Evolutionary conservation across 1,284 basidiomycete genomes (phyloP).

Genomic region (Ustilago shanxiensis): DNA sequence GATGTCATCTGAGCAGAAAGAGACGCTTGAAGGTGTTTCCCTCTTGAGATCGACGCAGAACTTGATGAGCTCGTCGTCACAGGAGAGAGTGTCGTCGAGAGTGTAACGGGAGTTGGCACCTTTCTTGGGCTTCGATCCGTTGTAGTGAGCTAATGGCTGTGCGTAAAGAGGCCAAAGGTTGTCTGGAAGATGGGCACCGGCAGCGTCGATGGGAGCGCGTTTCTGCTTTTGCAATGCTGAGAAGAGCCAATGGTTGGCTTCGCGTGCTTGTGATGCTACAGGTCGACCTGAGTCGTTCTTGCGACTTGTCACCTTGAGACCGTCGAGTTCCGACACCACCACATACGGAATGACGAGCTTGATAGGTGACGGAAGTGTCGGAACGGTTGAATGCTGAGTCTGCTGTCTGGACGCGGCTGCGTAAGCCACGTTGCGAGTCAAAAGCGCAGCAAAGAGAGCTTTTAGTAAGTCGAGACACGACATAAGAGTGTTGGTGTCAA

Average conservation of each 20-base stretch:
- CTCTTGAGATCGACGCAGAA: constrained; percentile 42
- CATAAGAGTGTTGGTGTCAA: constrained; percentile 54
- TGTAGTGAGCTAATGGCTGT: constrained; percentile 36
- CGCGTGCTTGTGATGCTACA: constrained; percentile 39
- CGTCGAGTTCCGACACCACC: constrained; percentile 48
- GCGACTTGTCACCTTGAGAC: constrained; percentile 36
- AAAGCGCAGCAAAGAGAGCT: constrained; percentile 45
- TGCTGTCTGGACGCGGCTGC: constrained; percentile 15
- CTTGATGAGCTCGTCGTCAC: constrained; percentile 45
- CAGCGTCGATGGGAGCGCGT: constrained; percentile 30
- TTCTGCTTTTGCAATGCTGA: constrained; percentile 53
- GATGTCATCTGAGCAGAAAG: constrained; percentile 49
- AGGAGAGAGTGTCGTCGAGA: constrained; percentile 14
- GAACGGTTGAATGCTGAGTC: neutral
- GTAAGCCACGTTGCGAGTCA: constrained; percentile 37
- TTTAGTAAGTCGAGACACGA: constrained; percentile 48
- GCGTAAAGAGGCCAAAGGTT: constrained; percentile 38
- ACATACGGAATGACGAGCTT: constrained; percentile 45
- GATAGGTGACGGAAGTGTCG: constrained; percentile 33
- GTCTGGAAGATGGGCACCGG: constrained; percentile 22
- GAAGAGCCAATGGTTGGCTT: constrained; percentile 51
- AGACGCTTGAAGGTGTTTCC: constrained; percentile 21
- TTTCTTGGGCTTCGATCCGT: constrained; percentile 2
- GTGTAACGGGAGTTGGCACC: constrained; percentile 1
- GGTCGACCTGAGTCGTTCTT: constrained; percentile 31